Evolutionary conservation across 352 stramenopile species (phyloP).

Genomic region (Pythium guiyangense): DNA sequence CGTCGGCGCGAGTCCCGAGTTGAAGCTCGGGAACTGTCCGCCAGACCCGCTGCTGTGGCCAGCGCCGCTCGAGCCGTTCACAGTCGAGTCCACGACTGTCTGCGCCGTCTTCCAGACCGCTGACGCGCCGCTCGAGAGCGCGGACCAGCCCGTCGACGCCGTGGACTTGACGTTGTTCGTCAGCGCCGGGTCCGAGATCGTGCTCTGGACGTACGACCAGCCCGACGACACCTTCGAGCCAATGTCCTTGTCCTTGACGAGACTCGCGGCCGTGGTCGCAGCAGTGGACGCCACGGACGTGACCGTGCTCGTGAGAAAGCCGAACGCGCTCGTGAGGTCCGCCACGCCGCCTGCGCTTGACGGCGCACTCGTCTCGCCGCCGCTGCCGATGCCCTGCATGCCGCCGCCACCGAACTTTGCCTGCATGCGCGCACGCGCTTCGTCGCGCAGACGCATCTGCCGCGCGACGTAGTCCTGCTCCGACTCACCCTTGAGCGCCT

Average conservation of each 20-base stretch:
- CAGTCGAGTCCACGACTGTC: slow-evolving; percentile 45
- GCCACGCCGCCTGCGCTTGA: slow-evolving; percentile 27
- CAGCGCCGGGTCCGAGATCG: slow-evolving; percentile 64
- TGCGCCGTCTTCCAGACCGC: slow-evolving; percentile 63
- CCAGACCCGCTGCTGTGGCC: slow-evolving; percentile 11
- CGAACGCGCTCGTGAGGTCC: slow-evolving; percentile 67
- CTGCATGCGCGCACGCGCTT: slow-evolving; percentile 73
- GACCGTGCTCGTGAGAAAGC: slow-evolving; percentile 71
- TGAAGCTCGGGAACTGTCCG: slow-evolving; percentile 51
- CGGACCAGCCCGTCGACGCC: slow-evolving; percentile 68
- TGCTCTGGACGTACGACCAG: slow-evolving; percentile 75
- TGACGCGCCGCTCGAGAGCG: slow-evolving; percentile 58
- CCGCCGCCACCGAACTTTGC: slow-evolving; percentile 73
- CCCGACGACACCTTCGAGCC: slow-evolving; percentile 71
- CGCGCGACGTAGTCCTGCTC: slow-evolving; percentile 73
- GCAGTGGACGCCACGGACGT: slow-evolving; percentile 34
- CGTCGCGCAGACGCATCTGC: slow-evolving; percentile 68
- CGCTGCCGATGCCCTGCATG: slow-evolving; percentile 77
- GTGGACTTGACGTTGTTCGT: slow-evolving; percentile 79
- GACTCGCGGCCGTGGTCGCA: slow-evolving; percentile 52
- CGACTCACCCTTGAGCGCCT: slow-evolving; percentile 77
- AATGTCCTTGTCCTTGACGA: slow-evolving; percentile 76
- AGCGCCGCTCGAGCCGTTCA: slow-evolving; percentile 11
- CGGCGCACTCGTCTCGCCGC: slow-evolving; percentile 52
- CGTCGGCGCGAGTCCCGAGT: slow-evolving; percentile 42